Evolutionary conservation across 2,329 filamentous ascomycete species (phyloP), one percentile per base, ranked within the genome.

Genomic region (Nigrospora osmanthi): DNA sequence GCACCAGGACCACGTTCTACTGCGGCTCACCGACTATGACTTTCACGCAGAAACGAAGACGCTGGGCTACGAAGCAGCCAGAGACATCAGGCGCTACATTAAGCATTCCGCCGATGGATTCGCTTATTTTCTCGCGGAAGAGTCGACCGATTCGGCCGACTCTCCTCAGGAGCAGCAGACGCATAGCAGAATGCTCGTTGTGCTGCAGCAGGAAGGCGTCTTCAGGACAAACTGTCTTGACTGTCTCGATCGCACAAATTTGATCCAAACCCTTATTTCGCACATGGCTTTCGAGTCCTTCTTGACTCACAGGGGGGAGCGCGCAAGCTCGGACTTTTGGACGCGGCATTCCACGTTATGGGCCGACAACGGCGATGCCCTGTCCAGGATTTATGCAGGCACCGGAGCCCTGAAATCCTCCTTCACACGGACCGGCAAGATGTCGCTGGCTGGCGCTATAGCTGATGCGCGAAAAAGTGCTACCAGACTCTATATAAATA

Each of bases 221-320:
- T 97, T 97, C 63, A 79, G 91, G 49, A 95, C 90, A 4, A 98
- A 98, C 57, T 98, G 93, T 61, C 73, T 98, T 23, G 93, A 98
- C 63, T 98, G 93, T 61, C 71, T 98, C 37, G 93, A 98, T 62
- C 81, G 93, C 47, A 98, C 93, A 9, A 98, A 98, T 60, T 72
- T 97, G 28, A 89, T 98, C 28, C 93, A 98, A 66, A 95, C 90
- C 0, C 87, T 97, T 52, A 87, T 98, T 55, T 96, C 90, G 47
- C 86, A 89, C 57, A 90, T 96, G 85, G 89, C 89, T 0, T 73
- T 96, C 16, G 89, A 95, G 60, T 73, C 83, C 0, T 97, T 97
- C 55, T 69, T 98, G 4, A 67, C 69, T 13, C 89, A 95, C 53
- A 76, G 84, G 48, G 77, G 75, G 23, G 81, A 88, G 52, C 75